Percentiles rank a stretch among this genome's conserved stretches.
These are phyloP conservation scores for Cytospora piceae DNA, from an alignment of 2,329 filamentous ascomycete species.

Conservation along the genomic window DNA sequence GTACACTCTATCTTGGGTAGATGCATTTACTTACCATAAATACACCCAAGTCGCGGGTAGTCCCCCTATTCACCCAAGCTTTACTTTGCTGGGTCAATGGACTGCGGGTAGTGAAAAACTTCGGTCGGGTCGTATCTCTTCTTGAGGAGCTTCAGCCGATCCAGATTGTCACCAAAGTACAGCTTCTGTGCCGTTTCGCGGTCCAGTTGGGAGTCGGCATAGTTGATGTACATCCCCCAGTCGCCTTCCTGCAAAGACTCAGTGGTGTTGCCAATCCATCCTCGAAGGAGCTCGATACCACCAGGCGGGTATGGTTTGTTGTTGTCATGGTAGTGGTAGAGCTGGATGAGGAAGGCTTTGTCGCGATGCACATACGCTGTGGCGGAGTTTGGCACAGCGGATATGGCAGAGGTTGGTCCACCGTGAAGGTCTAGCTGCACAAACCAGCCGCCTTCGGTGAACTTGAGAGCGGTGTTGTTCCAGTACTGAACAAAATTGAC, in stretches of 20 bases:
- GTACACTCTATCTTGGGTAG: not conserved
- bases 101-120: conserved; percentile 48
- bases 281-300: conserved; percentile 41
- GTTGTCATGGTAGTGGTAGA: conserved; percentile 47
- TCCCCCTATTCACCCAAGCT: not conserved
- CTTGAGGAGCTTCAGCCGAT: conserved; percentile 42
- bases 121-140: conserved; percentile 42
- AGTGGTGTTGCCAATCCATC: conserved; percentile 42
- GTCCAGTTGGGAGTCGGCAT: conserved; percentile 43
- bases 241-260: conserved; percentile 34
- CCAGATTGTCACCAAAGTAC: conserved; percentile 45
- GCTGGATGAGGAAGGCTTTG: conserved; percentile 53
- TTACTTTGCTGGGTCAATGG: conserved; percentile 35
- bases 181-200: conserved; percentile 39
- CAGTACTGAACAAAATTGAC: conserved; percentile 45
- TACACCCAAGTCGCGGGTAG: not conserved
- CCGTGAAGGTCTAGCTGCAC: conserved; percentile 49
- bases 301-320: conserved; percentile 38
- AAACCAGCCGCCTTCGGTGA: conserved; percentile 46
- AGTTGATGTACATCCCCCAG: conserved; percentile 49
- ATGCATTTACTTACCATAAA: not conserved
- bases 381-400: conserved; percentile 35
- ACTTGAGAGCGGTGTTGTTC: conserved; percentile 33
- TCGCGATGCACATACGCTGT: conserved; percentile 49
- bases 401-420: conserved; percentile 45